Percentiles rank a stretch among this genome's conserved stretches.
These are phyloP conservation scores for Rhododendron vialii DNA, from an alignment of 148 eudicot genomes.

Conservation along the genomic window DNA sequence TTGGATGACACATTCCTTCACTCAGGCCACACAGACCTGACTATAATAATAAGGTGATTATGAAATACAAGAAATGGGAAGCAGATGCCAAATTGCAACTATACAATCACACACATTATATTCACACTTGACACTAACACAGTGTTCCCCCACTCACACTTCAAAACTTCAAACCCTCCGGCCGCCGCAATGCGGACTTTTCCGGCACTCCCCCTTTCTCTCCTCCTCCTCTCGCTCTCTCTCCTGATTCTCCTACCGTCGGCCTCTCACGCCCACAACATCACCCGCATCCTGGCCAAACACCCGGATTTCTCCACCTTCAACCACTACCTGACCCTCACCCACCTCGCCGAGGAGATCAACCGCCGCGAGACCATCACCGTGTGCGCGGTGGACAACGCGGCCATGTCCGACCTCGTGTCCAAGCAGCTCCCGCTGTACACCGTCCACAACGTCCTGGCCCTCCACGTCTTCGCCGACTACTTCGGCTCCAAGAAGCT, in stretches of 20 bases:
- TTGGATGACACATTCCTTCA: not conserved
- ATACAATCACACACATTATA: too few relatives aligned
- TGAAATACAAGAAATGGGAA: not conserved
- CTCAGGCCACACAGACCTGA: not conserved
- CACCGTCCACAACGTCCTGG: slow-evolving; percentile 55
- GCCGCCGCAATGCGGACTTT: slow-evolving; percentile 11
- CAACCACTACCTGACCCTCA: slow-evolving; percentile 69
- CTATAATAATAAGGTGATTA: not conserved
- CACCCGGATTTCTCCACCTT: slow-evolving; percentile 61
- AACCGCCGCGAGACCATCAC: slow-evolving; percentile 72
- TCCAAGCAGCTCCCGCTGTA: slow-evolving; percentile 39
- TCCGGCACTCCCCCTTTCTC: not conserved
- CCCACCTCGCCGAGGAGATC: slow-evolving; percentile 77
- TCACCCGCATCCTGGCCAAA: slow-evolving; percentile 51
- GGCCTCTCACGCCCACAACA: slow-evolving; percentile 45
- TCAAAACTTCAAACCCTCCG: not conserved
- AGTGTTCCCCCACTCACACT: slow-evolving; percentile 9
- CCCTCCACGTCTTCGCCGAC: slow-evolving; percentile 69
- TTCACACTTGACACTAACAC: not conserved
- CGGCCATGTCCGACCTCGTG: slow-evolving; percentile 58
- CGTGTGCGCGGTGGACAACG: slow-evolving; percentile 67
- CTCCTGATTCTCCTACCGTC: slow-evolving; percentile 13
- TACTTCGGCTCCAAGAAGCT: slow-evolving; percentile 76
- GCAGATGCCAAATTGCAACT: not conserved
- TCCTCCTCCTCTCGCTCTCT: not conserved